Conservation (phyloP, 352 stramenopile species). For the Phytophthora pluvialis region DNA sequence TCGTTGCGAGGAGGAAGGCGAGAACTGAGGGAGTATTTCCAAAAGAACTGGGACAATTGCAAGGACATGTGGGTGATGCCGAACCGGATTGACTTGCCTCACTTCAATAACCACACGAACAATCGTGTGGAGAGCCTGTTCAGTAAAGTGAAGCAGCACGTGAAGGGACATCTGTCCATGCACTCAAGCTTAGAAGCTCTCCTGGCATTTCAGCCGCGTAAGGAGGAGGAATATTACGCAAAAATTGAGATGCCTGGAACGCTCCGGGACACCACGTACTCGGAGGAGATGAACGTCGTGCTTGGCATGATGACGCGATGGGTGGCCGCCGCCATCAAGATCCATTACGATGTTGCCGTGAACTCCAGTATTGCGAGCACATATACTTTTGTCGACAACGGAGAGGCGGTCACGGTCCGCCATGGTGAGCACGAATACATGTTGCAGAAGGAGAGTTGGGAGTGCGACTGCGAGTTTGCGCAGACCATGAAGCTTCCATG, state of each 20-base stretch:
- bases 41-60: slow-evolving; percentile 5
- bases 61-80: slow-evolving; percentile 9
- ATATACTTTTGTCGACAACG: neutral
- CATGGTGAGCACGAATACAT: neutral
- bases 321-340: slow-evolving; percentile 2
- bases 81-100: neutral
- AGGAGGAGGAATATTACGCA: no score
- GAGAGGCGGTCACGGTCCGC: neutral
- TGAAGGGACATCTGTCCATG: slow-evolving; percentile 5
- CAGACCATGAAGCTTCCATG: slow-evolving; percentile 8
- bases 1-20: neutral
- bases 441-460: slow-evolving; percentile 12
- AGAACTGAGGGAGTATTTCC: neutral
- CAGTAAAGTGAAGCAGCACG: slow-evolving; percentile 11
- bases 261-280: neutral
- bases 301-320: slow-evolving; percentile 6
- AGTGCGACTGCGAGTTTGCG: slow-evolving; percentile 9
- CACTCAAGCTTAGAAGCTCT: neutral
- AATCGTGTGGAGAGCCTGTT: slow-evolving; percentile 9
- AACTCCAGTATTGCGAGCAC: neutral
- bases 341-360: slow-evolving; percentile 6
- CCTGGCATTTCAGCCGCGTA: neutral
- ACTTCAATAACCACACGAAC: no score
- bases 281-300: slow-evolving; percentile 4
- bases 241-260: no score